Evolutionary conservation across 1,284 basidiomycete genomes (phyloP), one percentile per base, ranked within the genome.

Genomic region (Cutaneotrichosporon cavernicola): DNA sequence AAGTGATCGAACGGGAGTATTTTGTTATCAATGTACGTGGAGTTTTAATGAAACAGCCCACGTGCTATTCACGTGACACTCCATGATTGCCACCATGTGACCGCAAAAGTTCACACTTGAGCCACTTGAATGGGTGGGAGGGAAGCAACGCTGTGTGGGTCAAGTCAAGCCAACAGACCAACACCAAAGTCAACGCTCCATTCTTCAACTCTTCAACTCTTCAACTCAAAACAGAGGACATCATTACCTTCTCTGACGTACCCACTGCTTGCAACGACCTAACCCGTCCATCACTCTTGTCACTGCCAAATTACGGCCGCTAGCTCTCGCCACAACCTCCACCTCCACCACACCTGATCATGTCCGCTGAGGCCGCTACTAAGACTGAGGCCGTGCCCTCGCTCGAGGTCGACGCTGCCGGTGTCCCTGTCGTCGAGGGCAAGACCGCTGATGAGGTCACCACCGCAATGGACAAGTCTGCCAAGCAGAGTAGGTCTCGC

Each of bases 401-500:
- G 63, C 52, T 65, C 38, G 69, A 68, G 57, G 53, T 62, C 31
- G 68, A 66, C 55, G 61, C 40, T 60, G 30, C 65, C 59, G 60
- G 59, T 30, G 26, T 71, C 22, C 74, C 75, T 53, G 65, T 64
- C 18, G 56, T 75, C 36, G 75, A 75, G 58, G 76, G 73, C 47
- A 75, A 75, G 71, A 63, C 66, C 31, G 64, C 70, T 21, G 73
- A 74, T 36, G 73, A 77, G 65, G 72, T 76, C 60, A 58, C 73
- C 61, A 65, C 68, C n/a, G 63, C 71, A 14, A 63, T 76, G 40
- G 64, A 56, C 31, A 70, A 72, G 62, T 69, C 70, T 18, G 70
- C 76, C 50, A 77, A 75, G 69, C 78, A 78, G 70, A 65, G 77
- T 78, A 51, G 65, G 76, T 73, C 6, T 7, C 32, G 1, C 26